Base-by-base conservation (phyloP, 208 protist genomes). In the Leishmania braziliensis region DNA sequence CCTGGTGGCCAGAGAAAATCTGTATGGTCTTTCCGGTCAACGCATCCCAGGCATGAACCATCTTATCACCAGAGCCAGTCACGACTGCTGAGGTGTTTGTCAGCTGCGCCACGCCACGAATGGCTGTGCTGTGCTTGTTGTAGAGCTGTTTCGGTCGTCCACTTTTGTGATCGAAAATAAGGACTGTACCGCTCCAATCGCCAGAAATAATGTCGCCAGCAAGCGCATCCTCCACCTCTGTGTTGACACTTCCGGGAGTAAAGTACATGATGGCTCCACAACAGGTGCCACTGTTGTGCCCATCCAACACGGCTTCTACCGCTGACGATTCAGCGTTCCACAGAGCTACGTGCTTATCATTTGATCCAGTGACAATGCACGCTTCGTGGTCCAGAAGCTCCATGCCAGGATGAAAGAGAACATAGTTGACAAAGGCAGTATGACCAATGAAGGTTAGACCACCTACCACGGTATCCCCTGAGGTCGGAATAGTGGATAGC, bases 391-490 rank as follows among this genome's bases (percentile, higher is more conserved):
- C 84, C 0, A 96, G 48, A 10, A 95, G 75, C 65, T 82, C 65
- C 0, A 89, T 66, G 0, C 75, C 73, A 2, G 90, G 86, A 77
- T 97, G 92, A 68, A 84, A 87, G 2, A 95, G 62, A n/a, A 80
- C 85, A 71, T 94, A 95, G 79, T 97, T 97, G 33, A 97, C 93
- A 86, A 97, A 97, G 2, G 88, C 92, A 2, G 80, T 90, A 79
- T 97, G 93, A 4, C 92, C 93, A 62, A 87, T 68, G 62, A 95
- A 86, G 18, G 82, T 85, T 58, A 82, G 48, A 20, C 66, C 75
- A 62, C 89, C 83, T 2, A 77, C 76, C 39, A 74, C 3, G 2
- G 39, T 62, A 33, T 81, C 80, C 26, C 76, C 78, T 12, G 75
- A 51, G 0, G 66, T 79, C 0, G 84, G 88, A 5, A 90, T 56